A percentile compares a stretch with the other conserved stretches of the same genome.
Evolutionary conservation across 352 stramenopile species (phyloP).

Genomic region (Phytophthora colocasiae): DNA sequence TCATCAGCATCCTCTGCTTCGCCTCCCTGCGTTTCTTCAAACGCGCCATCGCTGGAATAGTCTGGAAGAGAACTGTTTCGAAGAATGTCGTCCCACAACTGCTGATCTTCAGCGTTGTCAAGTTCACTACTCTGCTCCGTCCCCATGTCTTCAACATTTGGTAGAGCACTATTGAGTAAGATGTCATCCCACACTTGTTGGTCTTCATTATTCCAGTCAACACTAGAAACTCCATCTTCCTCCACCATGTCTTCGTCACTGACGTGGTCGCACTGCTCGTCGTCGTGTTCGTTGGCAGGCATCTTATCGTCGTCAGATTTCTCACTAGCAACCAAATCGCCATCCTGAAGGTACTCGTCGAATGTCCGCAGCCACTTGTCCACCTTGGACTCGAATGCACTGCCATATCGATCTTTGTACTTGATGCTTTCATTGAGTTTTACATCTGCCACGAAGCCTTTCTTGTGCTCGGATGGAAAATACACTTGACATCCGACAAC

Average conservation of each 20-base stretch:
- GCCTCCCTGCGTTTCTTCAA: no score
- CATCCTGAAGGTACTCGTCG: background rate
- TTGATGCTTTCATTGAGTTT: conserved; percentile 23
- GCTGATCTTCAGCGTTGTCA: background rate
- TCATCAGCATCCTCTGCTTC: no score
- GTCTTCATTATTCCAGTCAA: conserved; percentile 1
- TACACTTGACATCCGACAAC: conserved; percentile 17
- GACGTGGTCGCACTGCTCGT: background rate
- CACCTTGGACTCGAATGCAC: conserved; percentile 7
- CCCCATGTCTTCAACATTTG: background rate
- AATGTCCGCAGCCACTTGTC: conserved; percentile 13
- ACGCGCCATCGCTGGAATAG: background rate
- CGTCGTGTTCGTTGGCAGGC: background rate
- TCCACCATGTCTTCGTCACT: background rate
- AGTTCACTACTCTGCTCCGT: background rate
- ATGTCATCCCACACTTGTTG: background rate
- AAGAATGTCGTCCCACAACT: background rate
- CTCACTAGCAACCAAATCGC: background rate
- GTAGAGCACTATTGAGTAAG: background rate
- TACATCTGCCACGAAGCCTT: conserved; percentile 13
- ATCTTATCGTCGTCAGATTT: no score
- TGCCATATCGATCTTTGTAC: conserved; percentile 14
- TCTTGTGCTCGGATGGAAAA: conserved; percentile 16
- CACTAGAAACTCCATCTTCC: background rate
- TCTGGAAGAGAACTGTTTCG: background rate